Conservation (phyloP, 1,284 basidiomycete species). For the Earliella scabrosa region DNA sequence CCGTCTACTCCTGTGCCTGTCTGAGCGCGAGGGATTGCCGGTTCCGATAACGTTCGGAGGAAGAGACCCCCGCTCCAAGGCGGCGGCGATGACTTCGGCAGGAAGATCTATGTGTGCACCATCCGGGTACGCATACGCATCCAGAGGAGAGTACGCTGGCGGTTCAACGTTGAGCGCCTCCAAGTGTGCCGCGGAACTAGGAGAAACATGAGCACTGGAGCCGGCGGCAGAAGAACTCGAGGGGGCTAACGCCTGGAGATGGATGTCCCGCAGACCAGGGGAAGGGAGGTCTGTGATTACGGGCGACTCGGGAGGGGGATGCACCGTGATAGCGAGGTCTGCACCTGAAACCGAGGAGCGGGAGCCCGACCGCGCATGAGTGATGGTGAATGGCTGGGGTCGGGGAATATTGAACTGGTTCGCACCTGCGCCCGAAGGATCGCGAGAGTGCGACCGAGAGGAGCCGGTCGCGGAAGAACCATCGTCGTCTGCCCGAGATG, state of each 20-base stretch:
- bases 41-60: constrained; percentile 57
- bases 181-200: constrained; percentile 22
- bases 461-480: constrained; percentile 30
- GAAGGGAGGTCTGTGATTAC: constrained; percentile 76
- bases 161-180: constrained; percentile 49
- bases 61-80: constrained; percentile 68
- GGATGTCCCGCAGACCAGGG: constrained; percentile 78
- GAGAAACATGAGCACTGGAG: constrained; percentile 21
- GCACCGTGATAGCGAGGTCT: constrained; percentile 68
- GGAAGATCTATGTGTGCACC: constrained; percentile 84
- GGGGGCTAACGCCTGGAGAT: constrained; percentile 66
- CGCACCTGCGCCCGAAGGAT: constrained; percentile 64
- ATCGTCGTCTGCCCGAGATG: constrained; percentile 25
- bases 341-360: constrained; percentile 51
- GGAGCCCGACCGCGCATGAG: constrained; percentile 38
- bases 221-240: constrained; percentile 30
- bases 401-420: constrained; percentile 76
- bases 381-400: constrained; percentile 43
- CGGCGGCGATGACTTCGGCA: constrained; percentile 81
- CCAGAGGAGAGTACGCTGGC: constrained; percentile 82
- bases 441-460: constrained; percentile 40
- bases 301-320: constrained; percentile 78
- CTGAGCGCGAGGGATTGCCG: constrained; percentile 48
- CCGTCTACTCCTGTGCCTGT: constrained; percentile 59
- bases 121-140: constrained; percentile 78